Evolutionary conservation across 164 flowering plant genomes (phyloP), one percentile per base, ranked within the genome.

Genomic region (Stephania japonica): DNA sequence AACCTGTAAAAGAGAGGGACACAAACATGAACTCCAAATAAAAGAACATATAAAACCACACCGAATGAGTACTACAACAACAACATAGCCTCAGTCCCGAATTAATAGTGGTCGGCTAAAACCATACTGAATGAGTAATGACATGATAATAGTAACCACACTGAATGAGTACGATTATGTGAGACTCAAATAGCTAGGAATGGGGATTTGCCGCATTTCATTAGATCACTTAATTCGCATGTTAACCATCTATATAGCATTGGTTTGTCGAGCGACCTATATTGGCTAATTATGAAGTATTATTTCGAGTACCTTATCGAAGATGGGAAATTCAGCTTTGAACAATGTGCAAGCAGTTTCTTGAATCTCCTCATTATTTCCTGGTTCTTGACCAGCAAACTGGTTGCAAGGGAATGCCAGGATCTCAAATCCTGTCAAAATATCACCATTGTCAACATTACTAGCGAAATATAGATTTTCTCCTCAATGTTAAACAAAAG

Each of bases 401-500:
- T 94, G 98, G 80, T 94, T 94, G 89, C 97, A 94, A 69, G 98
- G 98, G 82, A 94, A 94, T 73, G 97, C 97, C 76, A 92, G 79
- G 47, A 94, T 90, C 84, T 92, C 97, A 70, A 94, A 83, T 49
- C 92, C 98, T 94, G 81, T 63, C 14, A 71, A 26, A 74, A 53
- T 42, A 27, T 70, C 26, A 53, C n/a, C 9, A 53, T 38, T 26
- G 42, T 8, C 49, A 6, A 42, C 16, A 23, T 69, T 65, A 67
- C 12, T 59, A 68, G 21, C 26, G 12, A 56, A 9, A 27, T 59
- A 38, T 70, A 38, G 5, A 62, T 50, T 4, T 24, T 70, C 9
- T 14, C 42, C 6, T 42, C 23, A 11, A 42, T 0, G 14, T 24
- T 5, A 19, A 26, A 19, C 38, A 25, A 5, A n/a, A n/a, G n/a